A percentile compares a stretch with the other conserved stretches of the same genome.
These are phyloP conservation scores for Conidiobolus incongruus DNA, from an alignment of 371 early-diverging fungal genomes.

Conservation along the genomic window DNA sequence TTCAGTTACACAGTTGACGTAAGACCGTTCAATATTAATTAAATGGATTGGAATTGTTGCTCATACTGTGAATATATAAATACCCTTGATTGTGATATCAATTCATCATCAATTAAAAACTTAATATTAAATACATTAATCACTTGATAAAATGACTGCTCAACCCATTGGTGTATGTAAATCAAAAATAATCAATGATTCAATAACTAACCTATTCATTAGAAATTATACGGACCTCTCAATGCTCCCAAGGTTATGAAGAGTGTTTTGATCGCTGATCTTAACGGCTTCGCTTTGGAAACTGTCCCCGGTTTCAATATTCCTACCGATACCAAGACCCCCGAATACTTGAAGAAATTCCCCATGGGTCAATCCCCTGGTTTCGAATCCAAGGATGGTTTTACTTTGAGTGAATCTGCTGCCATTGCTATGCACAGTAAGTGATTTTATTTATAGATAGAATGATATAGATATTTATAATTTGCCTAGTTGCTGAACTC, in stretches of 20 bases:
- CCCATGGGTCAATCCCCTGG: conserved; percentile 28
- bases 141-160: too few species aligned
- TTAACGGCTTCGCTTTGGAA: conserved; percentile 40
- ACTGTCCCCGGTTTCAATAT: conserved; percentile 35
- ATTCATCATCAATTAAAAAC: too few species aligned
- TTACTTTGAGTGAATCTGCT: conserved; percentile 27
- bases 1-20: too few species aligned
- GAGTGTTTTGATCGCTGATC: conserved; percentile 47
- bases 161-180: too few species aligned
- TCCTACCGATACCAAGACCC: conserved; percentile 41
- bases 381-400: conserved; percentile 50
- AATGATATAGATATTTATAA: too few species aligned
- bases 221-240: neutral
- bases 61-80: too few species aligned
- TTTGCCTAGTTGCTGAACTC: conserved; percentile 24
- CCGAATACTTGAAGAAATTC: conserved; percentile 67
- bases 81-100: too few species aligned
- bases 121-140: too few species aligned
- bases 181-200: too few species aligned
- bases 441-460: conserved; percentile 1
- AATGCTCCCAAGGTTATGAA: conserved; percentile 27
- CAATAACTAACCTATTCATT: neutral
- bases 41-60: too few species aligned
- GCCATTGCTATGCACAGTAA: conserved; percentile 77
- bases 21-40: too few species aligned